Base-by-base conservation (phyloP, 2,329 filamentous ascomycete species). In the Calonectria fujianensis region DNA sequence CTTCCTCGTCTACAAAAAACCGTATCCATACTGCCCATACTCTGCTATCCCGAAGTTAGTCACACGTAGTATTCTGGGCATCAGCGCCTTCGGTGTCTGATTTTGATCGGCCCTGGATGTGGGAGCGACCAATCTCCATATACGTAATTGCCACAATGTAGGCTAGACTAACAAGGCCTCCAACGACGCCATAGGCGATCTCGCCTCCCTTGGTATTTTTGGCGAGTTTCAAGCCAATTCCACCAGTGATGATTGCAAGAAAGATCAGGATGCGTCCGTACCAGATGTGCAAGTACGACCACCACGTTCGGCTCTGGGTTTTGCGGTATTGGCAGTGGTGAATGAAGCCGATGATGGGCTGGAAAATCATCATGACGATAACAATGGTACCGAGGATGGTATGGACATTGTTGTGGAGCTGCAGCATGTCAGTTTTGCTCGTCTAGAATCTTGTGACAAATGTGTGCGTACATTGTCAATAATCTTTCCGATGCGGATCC, bases 261-360 rank as follows among this genome's bases (percentile, higher is more conserved):
- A 61, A 35, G 18, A 51, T 63, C 27, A 69, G 14, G 29, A 69
- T n/a, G 13, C 54, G 54, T 7, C 54, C 67, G 27, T 69, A 69
- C 67, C 67, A 69, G 39, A 69, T 32, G 18, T 69, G 67, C 9
- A 61, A n/a, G n/a, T 69, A 29, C 16, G 52, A 37, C 52, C 52
- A 61, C 39, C 52, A 61, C 1, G 52, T 50, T 29, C n/a, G 39
- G n/a, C 31, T 29, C 29, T 61, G 67, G 3, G 39, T 61, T 39
- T 69, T 69, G 29, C 52, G 67, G n/a, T 61, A 69, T 29, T 29
- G 52, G 9, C 16, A 41, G n/a, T 63, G 67, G 18, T 69, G 67
- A 9, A 69, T 50, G 29, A 50, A 35, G 11, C 67, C 67, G 37
- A 63, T 29, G 16, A 69, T 37, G 29, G 54, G 54, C 18, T 69